Evolutionary conservation across 1,139 yeast genomes (phyloP), one percentile per base, ranked within the genome.

Genomic region (Suhomyces kunorum): DNA sequence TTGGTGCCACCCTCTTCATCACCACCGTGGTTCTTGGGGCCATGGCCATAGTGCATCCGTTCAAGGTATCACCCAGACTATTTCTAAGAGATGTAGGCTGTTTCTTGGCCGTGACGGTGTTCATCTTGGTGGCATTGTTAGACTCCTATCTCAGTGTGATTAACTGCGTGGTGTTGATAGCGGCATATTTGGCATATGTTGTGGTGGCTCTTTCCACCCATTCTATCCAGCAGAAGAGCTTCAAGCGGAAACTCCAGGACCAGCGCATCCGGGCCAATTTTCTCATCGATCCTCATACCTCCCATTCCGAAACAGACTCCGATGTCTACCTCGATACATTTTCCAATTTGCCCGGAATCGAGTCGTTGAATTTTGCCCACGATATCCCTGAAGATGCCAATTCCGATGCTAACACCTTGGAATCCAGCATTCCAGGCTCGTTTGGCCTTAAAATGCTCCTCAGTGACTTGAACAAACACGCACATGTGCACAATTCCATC

Each of bases 1-100:
- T 88, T 24, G 98, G 98, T 0, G 90, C 96, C 3, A 87, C 92
- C 0, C 73, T 81, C 27, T 84, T 88, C 51, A 82, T 86, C n/a
- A 70, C 83, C 9, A 78, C 90, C 4, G 80, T 84, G 3, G 88
- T 87, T 3, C 71, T 85, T 17, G 96, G 96, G 0, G 61, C 81
- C 2, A 82, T 87, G 79, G 87, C 87, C 0, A 63, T 87, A 2
- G 63, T 81, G 0, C 69, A 74, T 34, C 92, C 95, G 0, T 84
- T 87, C 55, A 61, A 71, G 40, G 85, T 87, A 3, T 70, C 80
- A 7, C 56, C 57, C 29, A 51, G 56, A 22, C 62, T 72, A 26
- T 83, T 83, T 49, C 24, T 80, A 4, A 61, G 90, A 44, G 94
- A 86, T 51, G 47, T 73, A 2, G 45, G 57, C 1, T 81, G 82